These are phyloP conservation scores for Chimonanthus salicifolius DNA, from an alignment of 164 flowering plant species.

Conservation along the genomic window DNA sequence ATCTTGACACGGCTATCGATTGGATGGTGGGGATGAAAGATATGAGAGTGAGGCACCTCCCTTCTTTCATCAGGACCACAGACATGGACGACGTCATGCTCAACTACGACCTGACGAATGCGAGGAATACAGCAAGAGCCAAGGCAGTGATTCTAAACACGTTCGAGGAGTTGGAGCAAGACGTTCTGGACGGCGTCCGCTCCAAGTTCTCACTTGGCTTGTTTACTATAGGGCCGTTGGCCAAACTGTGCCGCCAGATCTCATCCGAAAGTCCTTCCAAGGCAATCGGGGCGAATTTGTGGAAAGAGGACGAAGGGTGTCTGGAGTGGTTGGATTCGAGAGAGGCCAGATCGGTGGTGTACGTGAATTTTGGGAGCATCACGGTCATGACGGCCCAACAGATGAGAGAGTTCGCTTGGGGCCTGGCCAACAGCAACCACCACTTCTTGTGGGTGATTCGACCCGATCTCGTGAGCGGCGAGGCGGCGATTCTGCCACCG, in stretches of 20 bases:
- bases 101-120: background rate
- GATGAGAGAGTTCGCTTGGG: constrained; percentile 31
- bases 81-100: constrained; percentile 6
- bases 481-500: constrained; percentile 16
- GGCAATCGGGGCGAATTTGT: constrained; percentile 8
- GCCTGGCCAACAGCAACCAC: constrained; percentile 25
- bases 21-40: constrained; percentile 9
- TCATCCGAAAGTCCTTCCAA: background rate
- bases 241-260: background rate
- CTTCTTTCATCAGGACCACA: constrained; percentile 4
- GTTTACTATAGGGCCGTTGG: constrained; percentile 4
- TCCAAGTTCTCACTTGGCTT: background rate
- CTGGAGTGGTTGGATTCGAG: constrained; percentile 21
- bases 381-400: constrained; percentile 22
- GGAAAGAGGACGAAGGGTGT: constrained; percentile 20
- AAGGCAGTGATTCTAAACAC: constrained; percentile 7
- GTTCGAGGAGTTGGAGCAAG: background rate
- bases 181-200: background rate
- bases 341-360: constrained; percentile 19
- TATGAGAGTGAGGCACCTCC: constrained; percentile 5
- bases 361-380: constrained; percentile 29
- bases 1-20: constrained; percentile 5
- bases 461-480: constrained; percentile 20
- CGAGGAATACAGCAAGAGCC: background rate
- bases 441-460: constrained; percentile 25